Evolutionary conservation across 2,329 filamentous ascomycete species (phyloP).

Genomic region (Chrysoporthe austroafricana): DNA sequence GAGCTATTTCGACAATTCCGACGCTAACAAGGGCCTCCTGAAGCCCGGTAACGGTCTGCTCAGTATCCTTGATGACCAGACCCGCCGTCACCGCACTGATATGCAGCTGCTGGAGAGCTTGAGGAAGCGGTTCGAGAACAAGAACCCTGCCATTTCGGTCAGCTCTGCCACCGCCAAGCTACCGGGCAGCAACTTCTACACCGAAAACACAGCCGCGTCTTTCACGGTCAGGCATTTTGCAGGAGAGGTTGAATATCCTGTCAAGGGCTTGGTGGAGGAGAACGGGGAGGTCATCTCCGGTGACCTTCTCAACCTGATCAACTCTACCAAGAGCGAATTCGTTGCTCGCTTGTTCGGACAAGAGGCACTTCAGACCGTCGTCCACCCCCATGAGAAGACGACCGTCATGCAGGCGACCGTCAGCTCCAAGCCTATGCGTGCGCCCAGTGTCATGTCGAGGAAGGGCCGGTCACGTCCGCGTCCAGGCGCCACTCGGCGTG

Average conservation of each 20-base stretch:
- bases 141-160: slow-evolving; percentile 87
- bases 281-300: slow-evolving; percentile 96
- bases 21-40: slow-evolving; percentile 87
- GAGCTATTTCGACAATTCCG: slow-evolving; percentile 97
- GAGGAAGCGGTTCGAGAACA: slow-evolving; percentile 90
- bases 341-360: slow-evolving; percentile 93
- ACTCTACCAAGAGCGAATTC: slow-evolving; percentile 85
- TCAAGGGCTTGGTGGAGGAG: slow-evolving; percentile 86
- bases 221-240: slow-evolving; percentile 97
- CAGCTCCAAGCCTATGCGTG: slow-evolving; percentile 90
- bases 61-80: slow-evolving; percentile 95
- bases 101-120: slow-evolving; percentile 88
- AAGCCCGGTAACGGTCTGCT: slow-evolving; percentile 92
- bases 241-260: slow-evolving; percentile 92
- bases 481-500: slow-evolving; percentile 32
- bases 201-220: slow-evolving; percentile 75
- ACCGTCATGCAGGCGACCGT: slow-evolving; percentile 96
- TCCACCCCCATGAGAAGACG: slow-evolving; percentile 87
- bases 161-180: slow-evolving; percentile 74
- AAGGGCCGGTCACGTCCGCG: slow-evolving; percentile 58
- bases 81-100: slow-evolving; percentile 84
- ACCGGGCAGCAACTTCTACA: slow-evolving; percentile 87
- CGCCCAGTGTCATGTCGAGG: slow-evolving; percentile 87
- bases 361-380: slow-evolving; percentile 86
- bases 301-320: slow-evolving; percentile 93